Evolutionary conservation across 352 stramenopile genomes (phyloP).

Genomic region (Phytophthora meadii): DNA sequence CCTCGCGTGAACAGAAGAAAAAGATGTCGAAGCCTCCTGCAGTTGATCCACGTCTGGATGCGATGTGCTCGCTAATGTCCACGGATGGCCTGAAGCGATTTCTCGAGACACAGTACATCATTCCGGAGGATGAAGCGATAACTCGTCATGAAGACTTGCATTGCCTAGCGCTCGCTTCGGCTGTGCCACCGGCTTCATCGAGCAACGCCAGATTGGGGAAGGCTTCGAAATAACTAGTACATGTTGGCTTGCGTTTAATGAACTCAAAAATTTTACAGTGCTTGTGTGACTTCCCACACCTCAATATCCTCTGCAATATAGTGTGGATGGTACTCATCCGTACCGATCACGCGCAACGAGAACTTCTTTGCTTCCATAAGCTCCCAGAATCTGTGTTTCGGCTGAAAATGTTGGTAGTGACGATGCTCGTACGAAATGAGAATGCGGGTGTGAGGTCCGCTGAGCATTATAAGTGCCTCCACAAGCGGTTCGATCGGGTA

Average conservation of each 20-base stretch:
- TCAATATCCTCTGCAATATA: conserved; percentile 90
- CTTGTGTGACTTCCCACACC: conserved; percentile 75
- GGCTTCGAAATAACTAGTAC: conserved; percentile 2
- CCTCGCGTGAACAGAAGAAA: conserved; percentile 22
- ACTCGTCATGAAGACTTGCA: conserved; percentile 70
- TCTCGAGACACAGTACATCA: conserved; percentile 64
- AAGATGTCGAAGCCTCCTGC: conserved; percentile 19
- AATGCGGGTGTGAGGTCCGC: conserved; percentile 51
- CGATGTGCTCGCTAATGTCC: conserved; percentile 83
- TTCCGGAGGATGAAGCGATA: conserved; percentile 37
- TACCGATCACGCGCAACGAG: conserved; percentile 55
- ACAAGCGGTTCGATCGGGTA: conserved; percentile 96
- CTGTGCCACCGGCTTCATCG: conserved; percentile 30
- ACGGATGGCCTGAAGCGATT: conserved; percentile 68
- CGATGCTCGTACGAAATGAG: conserved; percentile 91
- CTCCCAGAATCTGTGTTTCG: conserved; percentile 80
- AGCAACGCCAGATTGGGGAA: conserved; percentile 13
- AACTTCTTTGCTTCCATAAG: conserved; percentile 63
- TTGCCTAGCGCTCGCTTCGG: conserved; percentile 43
- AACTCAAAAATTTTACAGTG: conserved; percentile 5
- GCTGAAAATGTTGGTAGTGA: conserved; percentile 84
- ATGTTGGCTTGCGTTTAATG: conserved; percentile 3
- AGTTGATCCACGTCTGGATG: conserved; percentile 64
- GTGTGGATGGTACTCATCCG: conserved; percentile 71
- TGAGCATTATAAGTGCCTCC: conserved; percentile 83